Conservation (phyloP, 371 early-diverging fungal species). For the Mucor circinelloides region DNA sequence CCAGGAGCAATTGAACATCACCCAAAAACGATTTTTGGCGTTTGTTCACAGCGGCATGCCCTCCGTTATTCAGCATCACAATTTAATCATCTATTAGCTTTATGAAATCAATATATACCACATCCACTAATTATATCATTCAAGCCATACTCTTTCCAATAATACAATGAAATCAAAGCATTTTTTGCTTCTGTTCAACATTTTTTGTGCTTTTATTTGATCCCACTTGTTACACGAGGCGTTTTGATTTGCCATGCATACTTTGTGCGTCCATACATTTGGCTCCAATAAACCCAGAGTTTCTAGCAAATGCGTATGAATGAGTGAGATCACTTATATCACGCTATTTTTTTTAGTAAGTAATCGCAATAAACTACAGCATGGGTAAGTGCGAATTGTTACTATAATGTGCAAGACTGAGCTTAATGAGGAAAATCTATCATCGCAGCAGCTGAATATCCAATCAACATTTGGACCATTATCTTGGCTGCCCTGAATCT, state of each 20-base stretch:
- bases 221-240: neutral
- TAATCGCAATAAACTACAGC: too few species aligned
- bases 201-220: neutral
- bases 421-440: too few species aligned
- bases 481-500: neutral
- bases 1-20: conserved; percentile 7
- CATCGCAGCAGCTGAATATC: neutral
- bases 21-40: conserved; percentile 11
- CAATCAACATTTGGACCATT: neutral
- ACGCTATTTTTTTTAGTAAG: too few species aligned
- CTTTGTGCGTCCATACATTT: neutral
- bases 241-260: neutral
- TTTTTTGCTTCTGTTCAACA: neutral
- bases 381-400: too few species aligned
- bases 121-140: neutral
- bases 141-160: neutral
- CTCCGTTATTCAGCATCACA: conserved; percentile 4
- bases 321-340: neutral
- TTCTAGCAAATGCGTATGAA: too few species aligned
- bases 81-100: neutral
- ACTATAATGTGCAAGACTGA: too few species aligned
- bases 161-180: too few species aligned
- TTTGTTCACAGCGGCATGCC: conserved; percentile 11
- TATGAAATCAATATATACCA: neutral
- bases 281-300: neutral